Percentiles rank a stretch among this genome's conserved stretches.
phyloP scores from a whole-genome alignment of 768 basidiomycete genomes.

The Mycena galopus region DNA sequence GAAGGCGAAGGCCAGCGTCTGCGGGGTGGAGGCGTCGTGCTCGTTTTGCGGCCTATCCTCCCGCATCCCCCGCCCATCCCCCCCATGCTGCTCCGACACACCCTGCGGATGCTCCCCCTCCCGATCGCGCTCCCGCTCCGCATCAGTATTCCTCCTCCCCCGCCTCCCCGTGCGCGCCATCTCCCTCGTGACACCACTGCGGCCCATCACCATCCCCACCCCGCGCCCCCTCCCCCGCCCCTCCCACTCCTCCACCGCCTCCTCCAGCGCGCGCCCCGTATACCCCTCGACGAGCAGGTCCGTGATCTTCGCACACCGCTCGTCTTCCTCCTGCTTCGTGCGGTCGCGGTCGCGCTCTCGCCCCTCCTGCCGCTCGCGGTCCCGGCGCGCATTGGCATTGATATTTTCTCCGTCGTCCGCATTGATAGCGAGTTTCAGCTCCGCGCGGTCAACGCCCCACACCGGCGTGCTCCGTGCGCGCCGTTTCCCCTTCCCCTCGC shows the following conservation, averaged over 20 bases:
- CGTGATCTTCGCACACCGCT: slow-evolving; percentile 76
- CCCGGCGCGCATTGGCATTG: too few species aligned
- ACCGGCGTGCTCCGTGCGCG: slow-evolving; percentile 28
- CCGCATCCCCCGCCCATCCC: too few species aligned
- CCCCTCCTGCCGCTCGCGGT: slow-evolving; percentile 40
- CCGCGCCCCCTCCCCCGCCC: slow-evolving; percentile 45
- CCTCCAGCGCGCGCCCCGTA: slow-evolving; percentile 71
- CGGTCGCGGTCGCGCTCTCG: slow-evolving; percentile 43
- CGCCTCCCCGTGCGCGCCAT: slow-evolving; percentile 58
- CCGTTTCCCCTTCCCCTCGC: slow-evolving; percentile 25
- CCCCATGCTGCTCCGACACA: too few species aligned
- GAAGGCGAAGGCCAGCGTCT: not conserved
- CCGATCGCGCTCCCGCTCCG: not conserved
- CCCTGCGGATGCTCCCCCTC: too few species aligned
- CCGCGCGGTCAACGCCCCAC: too few species aligned
- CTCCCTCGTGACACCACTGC: too few species aligned
- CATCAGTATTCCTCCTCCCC: slow-evolving; percentile 28
- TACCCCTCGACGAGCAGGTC: slow-evolving; percentile 76
- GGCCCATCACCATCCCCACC: not conserved
- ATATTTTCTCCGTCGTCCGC: too few species aligned
- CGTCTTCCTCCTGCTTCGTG: slow-evolving; percentile 49
- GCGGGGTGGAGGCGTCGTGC: too few species aligned
- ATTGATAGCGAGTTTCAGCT: too few species aligned
- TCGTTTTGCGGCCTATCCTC: too few species aligned
- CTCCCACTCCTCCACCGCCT: slow-evolving; percentile 73